phyloP scores from a whole-genome alignment of 2,329 filamentous ascomycete species.

The Dothiorella sarmentorum region DNA sequence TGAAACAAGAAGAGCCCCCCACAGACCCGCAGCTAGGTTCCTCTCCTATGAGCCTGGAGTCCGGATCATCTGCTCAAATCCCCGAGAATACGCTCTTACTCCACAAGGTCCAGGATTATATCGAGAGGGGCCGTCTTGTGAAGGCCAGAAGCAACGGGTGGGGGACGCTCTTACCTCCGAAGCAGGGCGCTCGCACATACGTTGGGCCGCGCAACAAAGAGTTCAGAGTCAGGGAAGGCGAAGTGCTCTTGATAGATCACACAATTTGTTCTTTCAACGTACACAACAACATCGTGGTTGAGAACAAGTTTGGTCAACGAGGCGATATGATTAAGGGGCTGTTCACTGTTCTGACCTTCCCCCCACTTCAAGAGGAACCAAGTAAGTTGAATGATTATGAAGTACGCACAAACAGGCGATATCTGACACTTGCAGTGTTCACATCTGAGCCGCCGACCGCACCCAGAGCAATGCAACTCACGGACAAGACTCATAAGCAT shows the following conservation, averaged over 20 bases:
- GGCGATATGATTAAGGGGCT: neutral
- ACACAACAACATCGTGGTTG: neutral
- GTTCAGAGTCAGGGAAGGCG: neutral
- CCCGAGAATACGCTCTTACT: too few relatives aligned
- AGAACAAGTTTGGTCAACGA: neutral
- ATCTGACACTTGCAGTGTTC: too few relatives aligned
- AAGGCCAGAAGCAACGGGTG: neutral
- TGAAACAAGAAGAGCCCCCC: neutral
- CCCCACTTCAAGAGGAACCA: too few relatives aligned
- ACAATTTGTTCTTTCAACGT: neutral
- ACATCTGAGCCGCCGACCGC: too few relatives aligned
- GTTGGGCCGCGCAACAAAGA: neutral
- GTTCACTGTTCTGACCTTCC: neutral
- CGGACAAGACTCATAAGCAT: too few relatives aligned
- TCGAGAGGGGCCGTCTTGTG: neutral
- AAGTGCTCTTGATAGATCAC: neutral
- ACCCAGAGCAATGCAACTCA: too few relatives aligned
- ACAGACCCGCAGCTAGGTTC: neutral
- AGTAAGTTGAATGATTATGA: too few relatives aligned
- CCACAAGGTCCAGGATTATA: neutral
- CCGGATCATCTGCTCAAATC: too few relatives aligned
- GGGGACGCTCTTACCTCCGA: neutral
- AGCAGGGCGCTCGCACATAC: neutral
- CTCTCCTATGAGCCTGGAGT: too few relatives aligned
- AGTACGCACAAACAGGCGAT: too few relatives aligned